Evolutionary conservation across 805 yeast species (phyloP).

Genomic region (Myxozyma vanderwaltii): DNA sequence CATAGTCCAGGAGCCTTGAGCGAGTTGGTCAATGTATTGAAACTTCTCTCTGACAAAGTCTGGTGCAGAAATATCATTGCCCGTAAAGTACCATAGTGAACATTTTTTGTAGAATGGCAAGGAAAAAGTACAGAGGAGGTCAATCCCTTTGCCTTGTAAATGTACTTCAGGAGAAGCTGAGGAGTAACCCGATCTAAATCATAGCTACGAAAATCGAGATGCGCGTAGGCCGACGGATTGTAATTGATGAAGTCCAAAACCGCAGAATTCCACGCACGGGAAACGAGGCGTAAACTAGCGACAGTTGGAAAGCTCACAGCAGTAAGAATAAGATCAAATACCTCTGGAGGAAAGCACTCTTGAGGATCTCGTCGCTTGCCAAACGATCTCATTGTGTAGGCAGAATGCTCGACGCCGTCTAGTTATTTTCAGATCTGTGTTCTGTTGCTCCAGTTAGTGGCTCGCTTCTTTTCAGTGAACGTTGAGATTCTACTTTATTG

Average conservation of each 20-base stretch:
- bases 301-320: slow-evolving; percentile 20
- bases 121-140: slow-evolving; percentile 21
- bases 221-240: slow-evolving; percentile 21
- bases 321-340: slow-evolving; percentile 16
- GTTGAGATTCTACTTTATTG: no score
- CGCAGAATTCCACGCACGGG: slow-evolving; percentile 10
- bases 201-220: slow-evolving; percentile 23
- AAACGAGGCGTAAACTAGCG: background rate
- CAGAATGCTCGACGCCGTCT: background rate
- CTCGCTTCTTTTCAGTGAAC: no score
- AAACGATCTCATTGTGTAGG: background rate
- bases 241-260: slow-evolving; percentile 20
- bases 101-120: slow-evolving; percentile 25
- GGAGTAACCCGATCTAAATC: slow-evolving; percentile 26
- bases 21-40: slow-evolving; percentile 7
- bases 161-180: slow-evolving; percentile 12
- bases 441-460: background rate
- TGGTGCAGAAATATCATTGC: slow-evolving; percentile 28
- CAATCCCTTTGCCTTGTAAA: slow-evolving; percentile 15
- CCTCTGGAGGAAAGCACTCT: slow-evolving; percentile 18
- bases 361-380: slow-evolving; percentile 16
- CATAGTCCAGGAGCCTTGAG: background rate
- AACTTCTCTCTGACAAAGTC: slow-evolving; percentile 16
- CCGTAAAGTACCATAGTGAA: slow-evolving; percentile 18
- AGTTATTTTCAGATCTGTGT: background rate